These are phyloP conservation scores for Fraxinus excelsior DNA, from an alignment of 257 asterid species.

Conservation along the genomic window DNA sequence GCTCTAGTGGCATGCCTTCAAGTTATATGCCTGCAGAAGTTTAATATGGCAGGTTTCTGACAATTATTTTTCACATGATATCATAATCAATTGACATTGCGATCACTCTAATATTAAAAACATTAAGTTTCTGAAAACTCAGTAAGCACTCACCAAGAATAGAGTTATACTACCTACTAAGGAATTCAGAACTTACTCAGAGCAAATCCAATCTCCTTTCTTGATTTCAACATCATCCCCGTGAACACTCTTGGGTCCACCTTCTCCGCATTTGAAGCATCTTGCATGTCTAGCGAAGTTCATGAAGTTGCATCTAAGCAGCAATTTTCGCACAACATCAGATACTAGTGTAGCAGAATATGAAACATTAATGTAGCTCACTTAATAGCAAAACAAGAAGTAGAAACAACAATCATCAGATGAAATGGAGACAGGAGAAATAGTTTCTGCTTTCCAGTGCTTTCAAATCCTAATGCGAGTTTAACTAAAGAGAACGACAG, in stretches of 20 bases:
- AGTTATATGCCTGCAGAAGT: neutral
- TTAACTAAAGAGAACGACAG: neutral
- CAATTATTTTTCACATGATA: neutral
- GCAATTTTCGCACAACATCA: conserved; percentile 6
- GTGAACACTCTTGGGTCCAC: conserved; percentile 28
- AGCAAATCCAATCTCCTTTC: conserved; percentile 50
- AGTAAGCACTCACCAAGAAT: neutral
- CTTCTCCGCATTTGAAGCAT: conserved; percentile 36
- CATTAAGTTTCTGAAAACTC: neutral
- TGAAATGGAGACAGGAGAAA: neutral
- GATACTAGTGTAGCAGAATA: conserved; percentile 14
- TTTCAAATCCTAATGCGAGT: neutral
- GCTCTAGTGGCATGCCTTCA: neutral
- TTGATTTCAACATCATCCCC: conserved; percentile 29
- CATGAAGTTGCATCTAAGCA: conserved; percentile 35
- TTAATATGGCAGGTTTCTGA: neutral
- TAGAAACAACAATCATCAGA: neutral
- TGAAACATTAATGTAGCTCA: neutral
- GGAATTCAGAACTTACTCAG: conserved; percentile 28
- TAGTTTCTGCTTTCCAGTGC: neutral
- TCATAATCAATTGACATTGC: neutral
- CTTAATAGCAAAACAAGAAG: conserved; percentile 1
- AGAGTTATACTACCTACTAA: neutral
- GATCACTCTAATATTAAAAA: neutral
- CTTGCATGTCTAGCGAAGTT: conserved; percentile 31